Evolutionary conservation across 805 yeast genomes (phyloP).

Genomic region (Barnettozyma siamensis): DNA sequence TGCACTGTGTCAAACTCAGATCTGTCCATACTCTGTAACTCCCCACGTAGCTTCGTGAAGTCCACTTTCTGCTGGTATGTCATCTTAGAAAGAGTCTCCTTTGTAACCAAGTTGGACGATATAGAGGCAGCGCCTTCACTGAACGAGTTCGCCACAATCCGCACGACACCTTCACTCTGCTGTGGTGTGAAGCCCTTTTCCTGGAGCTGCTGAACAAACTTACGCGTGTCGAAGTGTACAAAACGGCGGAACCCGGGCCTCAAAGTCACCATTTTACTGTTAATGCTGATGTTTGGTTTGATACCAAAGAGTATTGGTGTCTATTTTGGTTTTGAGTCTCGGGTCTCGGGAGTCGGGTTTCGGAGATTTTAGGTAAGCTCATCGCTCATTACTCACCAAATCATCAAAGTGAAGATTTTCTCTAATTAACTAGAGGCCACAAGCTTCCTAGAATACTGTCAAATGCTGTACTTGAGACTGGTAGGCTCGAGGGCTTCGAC

Average conservation of each 20-base stretch:
- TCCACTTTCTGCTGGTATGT: constrained; percentile 96
- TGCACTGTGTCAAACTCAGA: constrained; percentile 76
- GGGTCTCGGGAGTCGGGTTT: too few species aligned
- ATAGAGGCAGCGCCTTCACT: constrained; percentile 75
- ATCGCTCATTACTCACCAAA: too few species aligned
- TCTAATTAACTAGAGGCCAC: too few species aligned
- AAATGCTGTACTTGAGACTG: too few species aligned
- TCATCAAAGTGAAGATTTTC: too few species aligned
- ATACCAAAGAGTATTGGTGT: too few species aligned
- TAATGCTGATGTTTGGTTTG: too few species aligned
- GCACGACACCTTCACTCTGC: constrained; percentile 78
- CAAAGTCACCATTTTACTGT: constrained; percentile 4
- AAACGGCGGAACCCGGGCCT: background rate
- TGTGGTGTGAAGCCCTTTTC: constrained; percentile 64
- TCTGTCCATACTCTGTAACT: constrained; percentile 80
- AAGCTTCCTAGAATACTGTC: too few species aligned
- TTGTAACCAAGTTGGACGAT: constrained; percentile 73
- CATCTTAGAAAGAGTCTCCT: constrained; percentile 74
- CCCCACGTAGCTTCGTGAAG: constrained; percentile 91
- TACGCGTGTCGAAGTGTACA: constrained; percentile 24
- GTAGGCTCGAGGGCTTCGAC: too few species aligned
- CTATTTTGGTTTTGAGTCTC: too few species aligned
- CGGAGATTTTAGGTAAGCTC: too few species aligned
- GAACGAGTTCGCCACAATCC: constrained; percentile 65
- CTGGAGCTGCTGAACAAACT: constrained; percentile 26